Base-by-base conservation (phyloP, 2,329 filamentous ascomycete species). In the Monosporascus ibericus region DNA sequence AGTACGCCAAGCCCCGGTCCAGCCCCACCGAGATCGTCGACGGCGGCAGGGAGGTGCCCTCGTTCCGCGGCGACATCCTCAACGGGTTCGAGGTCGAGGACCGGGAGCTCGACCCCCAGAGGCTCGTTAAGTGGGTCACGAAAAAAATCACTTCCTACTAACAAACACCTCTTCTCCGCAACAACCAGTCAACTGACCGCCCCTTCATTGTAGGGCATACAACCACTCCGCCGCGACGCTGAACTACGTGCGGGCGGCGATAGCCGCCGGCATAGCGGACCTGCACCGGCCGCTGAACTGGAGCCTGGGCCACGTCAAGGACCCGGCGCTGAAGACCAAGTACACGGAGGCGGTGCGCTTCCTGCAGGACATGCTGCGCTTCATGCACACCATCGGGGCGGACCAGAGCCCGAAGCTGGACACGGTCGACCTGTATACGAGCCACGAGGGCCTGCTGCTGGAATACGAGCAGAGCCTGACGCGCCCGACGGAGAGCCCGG, bases 1-100 rank as follows among this genome's bases (percentile, higher is more conserved):
- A 99, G 76, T 99, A 96, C 66, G 94, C 94, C 30, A 99, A 99
- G 73, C 94, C 92, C 2, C 79, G 94, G 52, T 96, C 90, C 4
- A 95, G 87, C 62, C 88, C 92, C 0, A 92, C 84, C 38, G 94
- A 99, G 74, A 80, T 84, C 2, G 75, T 95, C 48, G 42, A 24
- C 42, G 77, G 95, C 58, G 92, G 91, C 49, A 82, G 83, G 54
- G 83, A 90, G 65, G 87, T 96, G 51, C 88, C 90, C 4, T 94
- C 89, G 42, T 99, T 97, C 78, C 81, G 94, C 49, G 94, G 94
- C 17, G 94, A 99, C 63, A 97, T 97, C 55, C 78, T 99, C 58
- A 99, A 99, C 66, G 92, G 92, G 25, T 96, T 86, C 72, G 80
- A 84, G 38, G 73, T 84, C 0, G 82, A 86, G n/a, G 84, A 92